A percentile compares a stretch with the other conserved stretches of the same genome.
Conservation (phyloP, 2,329 filamentous ascomycete genomes). For the Ascomycota sp. region DNA sequence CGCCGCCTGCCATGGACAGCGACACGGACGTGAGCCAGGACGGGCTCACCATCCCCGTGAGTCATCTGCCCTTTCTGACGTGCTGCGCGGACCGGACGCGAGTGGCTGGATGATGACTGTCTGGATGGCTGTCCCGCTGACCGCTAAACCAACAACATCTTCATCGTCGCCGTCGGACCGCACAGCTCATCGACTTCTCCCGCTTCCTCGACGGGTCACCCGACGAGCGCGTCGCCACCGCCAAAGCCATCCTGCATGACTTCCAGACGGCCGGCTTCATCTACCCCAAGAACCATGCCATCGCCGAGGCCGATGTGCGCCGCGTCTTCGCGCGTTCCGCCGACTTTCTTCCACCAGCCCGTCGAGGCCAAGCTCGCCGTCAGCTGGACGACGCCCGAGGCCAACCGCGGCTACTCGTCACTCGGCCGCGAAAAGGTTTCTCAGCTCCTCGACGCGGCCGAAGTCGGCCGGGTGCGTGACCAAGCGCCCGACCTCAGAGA, state of each 20-base stretch:
- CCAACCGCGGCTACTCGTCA: constrained; percentile 55
- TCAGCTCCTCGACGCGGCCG: constrained; percentile 27
- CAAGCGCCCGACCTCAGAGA: constrained; percentile 45
- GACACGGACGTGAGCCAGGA: constrained; percentile 28
- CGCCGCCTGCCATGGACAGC: constrained; percentile 7
- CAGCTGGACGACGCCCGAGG: constrained; percentile 49
- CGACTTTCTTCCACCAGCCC: constrained; percentile 48
- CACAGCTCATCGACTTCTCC: constrained; percentile 39
- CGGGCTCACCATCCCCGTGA: constrained; percentile 33
- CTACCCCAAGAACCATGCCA: constrained; percentile 65
- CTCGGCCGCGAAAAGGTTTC: constrained; percentile 53
- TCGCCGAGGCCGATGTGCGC: constrained; percentile 36
- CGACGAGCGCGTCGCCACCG: constrained; percentile 40
- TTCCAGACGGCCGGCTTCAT: constrained; percentile 81
- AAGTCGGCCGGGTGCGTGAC: constrained; percentile 36
- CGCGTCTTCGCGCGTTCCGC: constrained; percentile 47
- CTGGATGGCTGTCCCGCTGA: too few species aligned
- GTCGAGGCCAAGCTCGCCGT: constrained; percentile 41
- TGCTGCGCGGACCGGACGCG: too few species aligned
- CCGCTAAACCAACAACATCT: too few species aligned
- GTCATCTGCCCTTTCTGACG: constrained; percentile 5
- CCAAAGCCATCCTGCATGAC: constrained; percentile 51
- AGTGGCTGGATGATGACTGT: too few species aligned
- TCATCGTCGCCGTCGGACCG: too few species aligned
- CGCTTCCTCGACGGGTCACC: constrained; percentile 45